Evolutionary conservation across 176 grass and related monocot genomes (phyloP).

Genomic region (Carex myosuroides): DNA sequence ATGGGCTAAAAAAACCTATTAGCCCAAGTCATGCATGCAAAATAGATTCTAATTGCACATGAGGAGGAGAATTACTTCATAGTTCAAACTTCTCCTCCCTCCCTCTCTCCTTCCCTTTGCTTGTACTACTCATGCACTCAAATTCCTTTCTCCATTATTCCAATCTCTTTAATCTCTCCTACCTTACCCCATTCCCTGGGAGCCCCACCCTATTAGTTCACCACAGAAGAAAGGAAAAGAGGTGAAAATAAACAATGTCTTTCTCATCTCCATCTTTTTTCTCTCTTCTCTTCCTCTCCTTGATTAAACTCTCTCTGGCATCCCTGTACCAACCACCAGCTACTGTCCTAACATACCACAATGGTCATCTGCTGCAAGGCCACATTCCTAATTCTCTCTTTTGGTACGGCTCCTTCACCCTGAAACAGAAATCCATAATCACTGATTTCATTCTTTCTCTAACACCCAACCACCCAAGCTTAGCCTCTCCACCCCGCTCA

Average conservation of each 20-base stretch:
- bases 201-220: not conserved
- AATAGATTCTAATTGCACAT: constrained; percentile 1
- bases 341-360: constrained; percentile 54
- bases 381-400: constrained; percentile 64
- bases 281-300: constrained; percentile 1
- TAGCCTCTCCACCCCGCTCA: not conserved
- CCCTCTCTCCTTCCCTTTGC: not conserved
- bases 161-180: constrained; percentile 12
- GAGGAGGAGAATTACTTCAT: constrained; percentile 11
- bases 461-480: constrained; percentile 33
- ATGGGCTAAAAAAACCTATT: not conserved
- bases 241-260: not conserved
- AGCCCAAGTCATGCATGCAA: not conserved
- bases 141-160: not conserved
- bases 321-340: constrained; percentile 51
- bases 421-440: constrained; percentile 52
- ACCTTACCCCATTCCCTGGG: not conserved
- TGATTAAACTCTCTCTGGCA: not conserved
- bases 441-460: constrained; percentile 74
- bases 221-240: not conserved
- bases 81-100: constrained; percentile 10
- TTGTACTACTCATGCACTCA: constrained; percentile 17
- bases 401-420: constrained; percentile 78
- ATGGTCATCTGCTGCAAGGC: constrained; percentile 49
- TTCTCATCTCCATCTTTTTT: constrained; percentile 5